Evolutionary conservation across 345 rosid genomes (phyloP).

Genomic region (Carallia pectinifolia): DNA sequence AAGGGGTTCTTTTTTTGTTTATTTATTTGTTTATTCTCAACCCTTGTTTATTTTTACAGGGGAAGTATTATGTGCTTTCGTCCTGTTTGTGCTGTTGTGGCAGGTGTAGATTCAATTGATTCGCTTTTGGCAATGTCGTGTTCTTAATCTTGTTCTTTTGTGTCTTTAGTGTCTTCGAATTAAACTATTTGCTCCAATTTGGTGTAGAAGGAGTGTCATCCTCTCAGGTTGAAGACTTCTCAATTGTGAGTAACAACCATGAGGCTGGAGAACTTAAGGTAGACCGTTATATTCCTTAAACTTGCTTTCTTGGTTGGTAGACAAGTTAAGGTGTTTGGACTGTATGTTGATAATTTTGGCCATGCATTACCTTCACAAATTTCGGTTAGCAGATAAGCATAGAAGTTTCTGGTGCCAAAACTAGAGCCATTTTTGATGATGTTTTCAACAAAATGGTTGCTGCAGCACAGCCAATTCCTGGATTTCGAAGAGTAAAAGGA

Average conservation of each 20-base stretch:
- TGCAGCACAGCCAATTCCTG: conserved; percentile 96
- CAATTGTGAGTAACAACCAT: conserved; percentile 24
- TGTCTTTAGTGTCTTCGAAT: conserved; percentile 1
- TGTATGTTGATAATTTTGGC: background rate
- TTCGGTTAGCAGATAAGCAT: conserved; percentile 49
- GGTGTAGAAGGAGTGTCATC: conserved; percentile 46
- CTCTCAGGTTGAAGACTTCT: conserved; percentile 49
- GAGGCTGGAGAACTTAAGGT: conserved; percentile 49
- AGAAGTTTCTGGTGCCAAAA: conserved; percentile 64
- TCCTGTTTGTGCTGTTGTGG: conserved; percentile 39
- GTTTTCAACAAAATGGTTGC: conserved; percentile 90
- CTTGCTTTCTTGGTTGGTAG: background rate
- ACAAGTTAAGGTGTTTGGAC: conserved; percentile 1
- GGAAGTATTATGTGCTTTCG: conserved; percentile 17
- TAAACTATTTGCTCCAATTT: conserved; percentile 18
- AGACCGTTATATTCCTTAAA: background rate
- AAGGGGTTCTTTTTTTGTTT: background rate
- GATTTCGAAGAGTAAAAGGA: conserved; percentile 93
- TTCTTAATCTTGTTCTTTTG: conserved; percentile 4
- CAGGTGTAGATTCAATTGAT: conserved; percentile 40
- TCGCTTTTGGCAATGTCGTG: conserved; percentile 6
- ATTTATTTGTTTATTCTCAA: background rate
- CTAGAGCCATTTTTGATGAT: conserved; percentile 53
- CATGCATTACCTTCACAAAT: background rate
- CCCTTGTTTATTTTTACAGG: conserved; percentile 33